phyloP scores from a whole-genome alignment of 202 grass and related monocot genomes.

The Brachypodium distachyon region DNA sequence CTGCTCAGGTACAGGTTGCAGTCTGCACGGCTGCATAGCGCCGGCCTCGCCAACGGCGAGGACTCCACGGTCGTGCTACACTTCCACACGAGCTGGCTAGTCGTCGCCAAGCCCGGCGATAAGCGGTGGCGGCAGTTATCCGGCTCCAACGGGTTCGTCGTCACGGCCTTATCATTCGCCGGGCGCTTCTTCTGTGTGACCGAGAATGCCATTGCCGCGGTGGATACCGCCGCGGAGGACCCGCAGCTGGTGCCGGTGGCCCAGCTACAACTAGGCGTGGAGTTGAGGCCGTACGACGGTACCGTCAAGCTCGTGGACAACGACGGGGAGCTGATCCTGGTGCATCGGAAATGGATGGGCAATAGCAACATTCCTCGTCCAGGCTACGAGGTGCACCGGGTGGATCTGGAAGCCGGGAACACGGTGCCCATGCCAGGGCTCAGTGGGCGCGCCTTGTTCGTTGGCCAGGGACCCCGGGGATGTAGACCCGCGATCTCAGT shows the following conservation, averaged over 20 bases:
- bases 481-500: no score
- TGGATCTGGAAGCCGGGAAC: neutral
- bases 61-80: neutral
- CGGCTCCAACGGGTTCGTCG: neutral
- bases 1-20: neutral
- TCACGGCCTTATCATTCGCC: neutral
- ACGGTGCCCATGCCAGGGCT: no score
- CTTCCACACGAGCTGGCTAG: neutral
- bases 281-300: neutral
- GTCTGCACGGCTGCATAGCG: neutral
- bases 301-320: neutral
- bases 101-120: neutral
- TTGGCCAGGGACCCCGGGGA: no score
- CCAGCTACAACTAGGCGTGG: neutral
- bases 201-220: neutral
- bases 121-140: neutral
- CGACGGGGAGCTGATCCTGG: neutral
- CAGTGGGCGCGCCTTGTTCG: no score
- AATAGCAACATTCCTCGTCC: neutral
- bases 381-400: neutral
- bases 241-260: neutral
- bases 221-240: neutral
- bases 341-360: neutral
- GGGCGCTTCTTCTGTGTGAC: neutral
- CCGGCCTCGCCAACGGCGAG: neutral